Evolutionary conservation across 805 yeast genomes (phyloP).

Genomic region (Maudiozyma turicensis): DNA sequence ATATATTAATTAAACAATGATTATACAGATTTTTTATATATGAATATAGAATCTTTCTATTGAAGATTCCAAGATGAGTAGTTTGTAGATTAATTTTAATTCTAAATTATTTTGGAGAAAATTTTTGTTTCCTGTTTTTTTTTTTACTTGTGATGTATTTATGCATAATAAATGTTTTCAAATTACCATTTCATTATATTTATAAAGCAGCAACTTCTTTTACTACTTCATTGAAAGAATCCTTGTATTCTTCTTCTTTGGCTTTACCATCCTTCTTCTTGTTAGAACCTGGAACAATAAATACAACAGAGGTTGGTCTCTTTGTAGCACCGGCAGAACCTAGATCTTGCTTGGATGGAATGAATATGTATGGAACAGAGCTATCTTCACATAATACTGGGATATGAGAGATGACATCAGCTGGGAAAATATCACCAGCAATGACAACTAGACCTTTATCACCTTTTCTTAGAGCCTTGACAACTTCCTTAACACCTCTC

Average conservation of each 20-base stretch:
- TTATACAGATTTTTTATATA: not conserved
- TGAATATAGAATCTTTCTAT: not conserved
- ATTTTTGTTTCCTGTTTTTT: not conserved
- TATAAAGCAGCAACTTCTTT: conserved; percentile 57
- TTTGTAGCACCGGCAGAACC: conserved; percentile 99
- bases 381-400: conserved; percentile 96
- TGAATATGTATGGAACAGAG: conserved; percentile 82
- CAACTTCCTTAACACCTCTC: conserved; percentile 98
- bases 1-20: not conserved
- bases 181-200: not conserved
- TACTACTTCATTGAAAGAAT: conserved; percentile 83
- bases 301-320: conserved; percentile 96
- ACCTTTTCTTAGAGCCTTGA: conserved; percentile 94
- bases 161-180: not conserved
- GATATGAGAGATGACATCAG: conserved; percentile 92
- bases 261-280: conserved; percentile 61
- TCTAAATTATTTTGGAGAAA: no score
- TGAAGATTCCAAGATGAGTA: not conserved
- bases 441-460: conserved; percentile 93
- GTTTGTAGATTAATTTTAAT: no score
- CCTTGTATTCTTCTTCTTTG: conserved; percentile 82
- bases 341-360: conserved; percentile 95
- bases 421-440: conserved; percentile 97
- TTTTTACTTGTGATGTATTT: not conserved
- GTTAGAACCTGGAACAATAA: conserved; percentile 94